These are phyloP conservation scores for Melanomma pulvis-pyrius DNA, from an alignment of 495 filamentous ascomycete species.

Conservation along the genomic window DNA sequence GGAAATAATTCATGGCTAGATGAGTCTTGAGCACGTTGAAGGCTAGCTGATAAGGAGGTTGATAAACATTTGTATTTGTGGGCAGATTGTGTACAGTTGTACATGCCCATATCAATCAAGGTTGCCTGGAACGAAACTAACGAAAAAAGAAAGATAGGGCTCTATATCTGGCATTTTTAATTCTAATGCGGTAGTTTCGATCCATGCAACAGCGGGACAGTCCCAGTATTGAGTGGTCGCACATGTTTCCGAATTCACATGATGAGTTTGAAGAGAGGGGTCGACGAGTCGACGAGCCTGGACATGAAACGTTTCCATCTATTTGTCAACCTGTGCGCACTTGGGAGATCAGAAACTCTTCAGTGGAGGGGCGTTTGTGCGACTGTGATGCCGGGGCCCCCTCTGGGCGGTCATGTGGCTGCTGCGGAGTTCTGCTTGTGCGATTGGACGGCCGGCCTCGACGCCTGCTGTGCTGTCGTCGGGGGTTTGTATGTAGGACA, in stretches of 20 bases:
- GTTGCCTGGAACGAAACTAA: no score
- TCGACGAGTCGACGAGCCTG: no score
- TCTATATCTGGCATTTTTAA: not conserved
- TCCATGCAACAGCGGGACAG: not conserved
- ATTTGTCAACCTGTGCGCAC: no score
- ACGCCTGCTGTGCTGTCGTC: not conserved
- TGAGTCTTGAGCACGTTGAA: no score
- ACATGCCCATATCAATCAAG: no score
- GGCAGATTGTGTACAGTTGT: no score
- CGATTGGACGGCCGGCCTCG: not conserved
- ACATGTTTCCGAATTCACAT: not conserved
- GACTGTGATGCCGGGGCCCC: not conserved
- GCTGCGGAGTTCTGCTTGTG: not conserved
- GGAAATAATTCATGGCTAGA: no score
- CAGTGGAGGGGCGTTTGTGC: constrained; percentile 1
- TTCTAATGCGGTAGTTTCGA: not conserved
- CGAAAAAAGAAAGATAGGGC: no score
- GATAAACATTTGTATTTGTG: no score
- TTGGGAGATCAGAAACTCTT: no score
- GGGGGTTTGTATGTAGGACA: constrained; percentile 19
- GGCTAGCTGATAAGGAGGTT: no score
- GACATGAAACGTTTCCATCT: no score
- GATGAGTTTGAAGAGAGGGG: not conserved
- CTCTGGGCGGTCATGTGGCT: not conserved
- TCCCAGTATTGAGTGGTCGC: not conserved